Evolutionary conservation across 2,329 filamentous ascomycete species (phyloP).

Genomic region (Sporothrix pseudoabietina): DNA sequence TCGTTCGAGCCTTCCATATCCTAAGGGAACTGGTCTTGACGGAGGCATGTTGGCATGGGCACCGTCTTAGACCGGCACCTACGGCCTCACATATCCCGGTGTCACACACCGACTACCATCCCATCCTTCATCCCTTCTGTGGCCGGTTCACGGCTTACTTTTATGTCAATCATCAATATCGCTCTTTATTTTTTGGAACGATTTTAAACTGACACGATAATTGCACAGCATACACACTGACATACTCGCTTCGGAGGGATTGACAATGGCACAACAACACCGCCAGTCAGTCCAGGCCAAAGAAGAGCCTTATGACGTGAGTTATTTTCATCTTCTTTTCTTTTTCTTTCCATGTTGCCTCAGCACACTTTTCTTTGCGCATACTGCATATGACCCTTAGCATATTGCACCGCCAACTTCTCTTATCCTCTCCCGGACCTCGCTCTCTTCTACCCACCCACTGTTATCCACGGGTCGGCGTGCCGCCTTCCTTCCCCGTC

Average conservation of each 20-base stretch:
- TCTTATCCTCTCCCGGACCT: neutral
- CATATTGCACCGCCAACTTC: neutral
- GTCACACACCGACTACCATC: neutral
- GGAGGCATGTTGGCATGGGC: neutral
- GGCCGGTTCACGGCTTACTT: neutral
- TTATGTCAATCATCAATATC: neutral
- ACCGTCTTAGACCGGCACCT: neutral
- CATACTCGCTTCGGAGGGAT: slow-evolving; percentile 42
- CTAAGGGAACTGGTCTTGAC: neutral
- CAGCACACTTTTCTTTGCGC: slow-evolving; percentile 8
- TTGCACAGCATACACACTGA: slow-evolving; percentile 23
- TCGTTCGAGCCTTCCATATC: neutral
- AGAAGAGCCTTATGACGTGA: slow-evolving; percentile 50
- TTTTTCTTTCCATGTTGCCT: neutral
- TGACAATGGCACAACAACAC: slow-evolving; percentile 52
- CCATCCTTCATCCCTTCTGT: neutral
- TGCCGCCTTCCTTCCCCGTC: neutral
- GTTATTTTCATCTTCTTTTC: slow-evolving; percentile 38
- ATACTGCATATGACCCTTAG: neutral
- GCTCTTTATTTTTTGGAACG: neutral
- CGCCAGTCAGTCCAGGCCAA: slow-evolving; percentile 50
- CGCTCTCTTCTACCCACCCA: neutral
- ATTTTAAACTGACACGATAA: slow-evolving; percentile 17
- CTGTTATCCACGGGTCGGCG: neutral
- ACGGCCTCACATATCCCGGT: neutral